Conservation (phyloP, 257 asterid genomes). For the Solanum lignicaule region DNA sequence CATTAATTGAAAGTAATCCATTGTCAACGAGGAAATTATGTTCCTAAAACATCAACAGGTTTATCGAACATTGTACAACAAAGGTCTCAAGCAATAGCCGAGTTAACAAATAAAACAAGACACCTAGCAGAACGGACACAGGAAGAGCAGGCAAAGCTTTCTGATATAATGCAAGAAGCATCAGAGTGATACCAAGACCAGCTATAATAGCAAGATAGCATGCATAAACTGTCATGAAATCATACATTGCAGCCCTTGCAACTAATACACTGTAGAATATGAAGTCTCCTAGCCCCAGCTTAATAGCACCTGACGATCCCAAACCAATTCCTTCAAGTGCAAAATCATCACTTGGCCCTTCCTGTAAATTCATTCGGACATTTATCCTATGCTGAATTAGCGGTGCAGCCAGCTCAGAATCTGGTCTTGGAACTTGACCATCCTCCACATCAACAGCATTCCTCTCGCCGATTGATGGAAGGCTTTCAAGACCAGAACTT, state of each 20-base stretch:
- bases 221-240: slow-evolving; percentile 90
- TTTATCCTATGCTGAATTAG: slow-evolving; percentile 50
- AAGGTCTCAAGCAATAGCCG: slow-evolving; percentile 75
- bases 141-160: slow-evolving; percentile 99
- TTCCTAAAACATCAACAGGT: slow-evolving; percentile 78
- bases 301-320: slow-evolving; percentile 90
- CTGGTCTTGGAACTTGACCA: slow-evolving; percentile 21
- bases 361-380: slow-evolving; percentile 34
- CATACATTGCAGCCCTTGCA: slow-evolving; percentile 96
- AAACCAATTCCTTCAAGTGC: slow-evolving; percentile 80
- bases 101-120: slow-evolving; percentile 69
- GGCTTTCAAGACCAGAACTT: not conserved
- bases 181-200: slow-evolving; percentile 80
- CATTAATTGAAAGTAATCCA: not conserved
- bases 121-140: slow-evolving; percentile 75
- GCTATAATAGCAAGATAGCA: slow-evolving; percentile 93
- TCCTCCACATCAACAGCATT: slow-evolving; percentile 31
- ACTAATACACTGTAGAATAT: slow-evolving; percentile 91
- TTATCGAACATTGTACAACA: slow-evolving; percentile 74
- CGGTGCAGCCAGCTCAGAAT: slow-evolving; percentile 68
- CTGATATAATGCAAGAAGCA: slow-evolving; percentile 77
- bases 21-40: not conserved
- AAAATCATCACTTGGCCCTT: slow-evolving; percentile 33
- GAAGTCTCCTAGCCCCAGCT: slow-evolving; percentile 93
- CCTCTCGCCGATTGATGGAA: slow-evolving; percentile 13